These are phyloP conservation scores for Solanum rostratum DNA, from an alignment of 257 asterid species.

Conservation along the genomic window DNA sequence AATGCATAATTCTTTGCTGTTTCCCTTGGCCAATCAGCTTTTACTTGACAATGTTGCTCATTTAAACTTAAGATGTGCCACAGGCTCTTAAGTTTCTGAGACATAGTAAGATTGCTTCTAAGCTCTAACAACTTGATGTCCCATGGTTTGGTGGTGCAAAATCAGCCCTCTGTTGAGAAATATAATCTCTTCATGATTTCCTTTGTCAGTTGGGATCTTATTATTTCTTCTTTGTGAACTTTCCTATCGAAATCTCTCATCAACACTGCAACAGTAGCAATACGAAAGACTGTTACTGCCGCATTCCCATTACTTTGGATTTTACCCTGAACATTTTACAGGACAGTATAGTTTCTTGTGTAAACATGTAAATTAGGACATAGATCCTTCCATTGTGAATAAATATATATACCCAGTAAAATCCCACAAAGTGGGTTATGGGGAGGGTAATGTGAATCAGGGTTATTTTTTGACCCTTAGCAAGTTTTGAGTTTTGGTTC, in stretches of 20 bases:
- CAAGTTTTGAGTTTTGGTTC: not conserved
- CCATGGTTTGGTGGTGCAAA: not conserved
- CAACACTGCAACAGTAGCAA: not conserved
- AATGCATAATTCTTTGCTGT: not conserved
- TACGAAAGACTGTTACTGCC: not conserved
- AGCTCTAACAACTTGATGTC: not conserved
- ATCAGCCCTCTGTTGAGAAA: not conserved
- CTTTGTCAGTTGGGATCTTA: not conserved
- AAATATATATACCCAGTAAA: not conserved
- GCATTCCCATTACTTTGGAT: not conserved
- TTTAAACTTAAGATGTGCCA: not conserved
- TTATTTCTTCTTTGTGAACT: not conserved
- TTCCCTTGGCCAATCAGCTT: not conserved
- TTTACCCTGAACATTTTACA: not conserved
- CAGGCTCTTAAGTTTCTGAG: not conserved
- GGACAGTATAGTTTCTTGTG: not conserved
- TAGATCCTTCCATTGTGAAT: not conserved
- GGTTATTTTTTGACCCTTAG: not conserved
- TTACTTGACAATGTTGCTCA: not conserved
- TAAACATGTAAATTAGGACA: not conserved
- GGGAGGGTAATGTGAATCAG: not conserved
- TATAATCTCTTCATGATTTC: not conserved
- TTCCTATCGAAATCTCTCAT: not conserved
- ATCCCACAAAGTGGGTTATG: no score
- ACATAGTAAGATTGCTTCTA: not conserved